These are phyloP conservation scores for Pseudonitzschia multiseries DNA, from an alignment of 108 stramenopile species.

Conservation along the genomic window DNA sequence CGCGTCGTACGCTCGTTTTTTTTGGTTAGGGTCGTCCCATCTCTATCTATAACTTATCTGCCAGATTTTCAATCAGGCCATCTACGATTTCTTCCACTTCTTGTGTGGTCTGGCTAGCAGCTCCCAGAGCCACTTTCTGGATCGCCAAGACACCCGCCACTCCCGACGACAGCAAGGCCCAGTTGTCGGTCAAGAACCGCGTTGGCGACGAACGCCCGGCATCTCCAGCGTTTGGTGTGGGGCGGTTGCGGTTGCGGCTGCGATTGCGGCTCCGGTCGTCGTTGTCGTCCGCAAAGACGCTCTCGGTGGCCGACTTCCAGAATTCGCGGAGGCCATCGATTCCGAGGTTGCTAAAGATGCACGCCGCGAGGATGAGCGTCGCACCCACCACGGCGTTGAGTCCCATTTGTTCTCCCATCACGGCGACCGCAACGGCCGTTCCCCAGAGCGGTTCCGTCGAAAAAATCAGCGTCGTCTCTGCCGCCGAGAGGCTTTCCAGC, in stretches of 20 bases:
- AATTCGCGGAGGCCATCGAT: slow-evolving; percentile 18
- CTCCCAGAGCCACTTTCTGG: neutral
- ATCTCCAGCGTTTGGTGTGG: too few relatives aligned
- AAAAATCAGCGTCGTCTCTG: slow-evolving; percentile 90
- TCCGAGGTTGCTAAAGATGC: slow-evolving; percentile 63
- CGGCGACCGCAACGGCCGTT: slow-evolving; percentile 71
- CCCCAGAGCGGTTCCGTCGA: slow-evolving; percentile 91
- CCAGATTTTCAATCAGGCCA: neutral
- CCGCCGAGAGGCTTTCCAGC: slow-evolving; percentile 77
- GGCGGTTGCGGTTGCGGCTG: too few relatives aligned
- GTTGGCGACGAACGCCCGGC: too few relatives aligned
- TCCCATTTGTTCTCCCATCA: slow-evolving; percentile 84
- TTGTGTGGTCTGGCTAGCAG: neutral
- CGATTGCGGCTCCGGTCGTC: neutral
- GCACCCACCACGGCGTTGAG: slow-evolving; percentile 59
- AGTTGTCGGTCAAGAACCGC: neutral
- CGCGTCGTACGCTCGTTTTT: too few relatives aligned
- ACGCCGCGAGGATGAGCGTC: slow-evolving; percentile 57
- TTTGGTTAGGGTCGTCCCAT: too few relatives aligned
- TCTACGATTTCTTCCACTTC: neutral
- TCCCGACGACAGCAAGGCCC: neutral
- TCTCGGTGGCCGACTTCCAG: neutral
- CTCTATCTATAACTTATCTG: neutral
- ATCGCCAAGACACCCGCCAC: neutral
- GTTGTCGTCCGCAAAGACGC: neutral